These are phyloP conservation scores for Handroanthus guayacan DNA, from an alignment of 257 asterid genomes.

Conservation along the genomic window DNA sequence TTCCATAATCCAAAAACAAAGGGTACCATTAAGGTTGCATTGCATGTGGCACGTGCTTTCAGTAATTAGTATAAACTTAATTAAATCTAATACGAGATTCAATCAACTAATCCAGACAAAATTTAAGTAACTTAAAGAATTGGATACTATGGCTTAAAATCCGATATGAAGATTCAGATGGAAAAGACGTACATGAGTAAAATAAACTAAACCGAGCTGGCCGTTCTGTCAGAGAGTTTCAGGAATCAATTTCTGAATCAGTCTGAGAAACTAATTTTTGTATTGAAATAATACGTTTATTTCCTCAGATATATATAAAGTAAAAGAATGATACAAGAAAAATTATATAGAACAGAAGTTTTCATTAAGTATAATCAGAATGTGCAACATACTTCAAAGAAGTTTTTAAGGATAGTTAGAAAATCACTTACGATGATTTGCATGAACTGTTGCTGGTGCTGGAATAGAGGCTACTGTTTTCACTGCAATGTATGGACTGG, in stretches of 20 bases:
- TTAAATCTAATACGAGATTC: conserved; percentile 7
- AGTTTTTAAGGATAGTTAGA: too few relatives aligned
- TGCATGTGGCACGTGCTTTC: conserved; percentile 36
- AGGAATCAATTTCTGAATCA: not conserved
- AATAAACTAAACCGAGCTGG: not conserved
- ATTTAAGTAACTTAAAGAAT: conserved; percentile 6
- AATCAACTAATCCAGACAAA: conserved; percentile 25
- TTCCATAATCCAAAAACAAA: not conserved
- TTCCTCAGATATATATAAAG: not conserved
- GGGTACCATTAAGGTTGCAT: not conserved
- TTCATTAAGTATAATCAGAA: not conserved
- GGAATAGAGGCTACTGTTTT: too few relatives aligned
- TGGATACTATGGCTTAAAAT: not conserved
- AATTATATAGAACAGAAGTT: too few relatives aligned
- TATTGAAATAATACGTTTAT: not conserved
- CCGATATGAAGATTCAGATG: conserved; percentile 15
- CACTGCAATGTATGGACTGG: too few relatives aligned
- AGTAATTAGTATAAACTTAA: not conserved
- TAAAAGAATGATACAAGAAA: not conserved
- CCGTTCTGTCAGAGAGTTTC: conserved; percentile 13
- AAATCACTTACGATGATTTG: too few relatives aligned
- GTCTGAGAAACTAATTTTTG: not conserved
- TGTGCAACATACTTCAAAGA: too few relatives aligned
- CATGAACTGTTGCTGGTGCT: too few relatives aligned
- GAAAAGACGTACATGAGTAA: not conserved